Base-by-base conservation (phyloP, 305 asterid species). In the Fraxinus platypoda region DNA sequence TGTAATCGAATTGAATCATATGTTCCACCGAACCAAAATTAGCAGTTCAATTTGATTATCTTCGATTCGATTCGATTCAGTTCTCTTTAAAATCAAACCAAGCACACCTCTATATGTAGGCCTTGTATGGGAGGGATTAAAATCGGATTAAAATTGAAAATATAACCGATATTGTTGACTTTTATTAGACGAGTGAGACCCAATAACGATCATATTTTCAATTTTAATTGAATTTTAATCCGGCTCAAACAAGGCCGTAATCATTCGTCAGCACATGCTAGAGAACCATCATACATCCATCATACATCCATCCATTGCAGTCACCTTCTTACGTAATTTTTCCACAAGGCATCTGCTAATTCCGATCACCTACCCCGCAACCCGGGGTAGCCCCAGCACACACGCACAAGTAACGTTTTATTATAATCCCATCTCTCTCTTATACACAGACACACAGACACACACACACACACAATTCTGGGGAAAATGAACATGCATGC, bases 401-500 rank as follows among this genome's bases (percentile, higher is more conserved):
- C 49, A 0, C 49, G 1, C 13, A 38, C 13, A 38, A 38, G 46
- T 1, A 37, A 37, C 43, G 43, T 8, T 38, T 52, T 52, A 54
- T 19, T 6, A n/a, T 54, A 1, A 54, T 23, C 30, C 72, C 33
- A 19, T 23, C 33, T 62, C 33, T 37, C 54, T 64, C 83, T 17
- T 33, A n/a, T 28, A 15, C 76, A 79, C 52, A 57, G 68, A 72
- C 34, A 23, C 43, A 12, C 74, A 74, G 35, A 35, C 71, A 12
- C 74, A 74, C 49, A 35, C 71, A 52, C 3, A 59, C 6, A 23
- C 15, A 62, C 1, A 25, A 9, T 21, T 2, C 28, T 4, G 70
- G 72, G 7, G 71, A 62, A 34, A 31, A 79, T 38, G 80, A 82
- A 57, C 87, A 83, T 85, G 90, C 87, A 78, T 52, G 79, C 23